Percentiles rank a stretch among this genome's conserved stretches.
These are phyloP conservation scores for Tulasnella sp. DNA, from an alignment of 768 basidiomycete species.

Conservation along the genomic window DNA sequence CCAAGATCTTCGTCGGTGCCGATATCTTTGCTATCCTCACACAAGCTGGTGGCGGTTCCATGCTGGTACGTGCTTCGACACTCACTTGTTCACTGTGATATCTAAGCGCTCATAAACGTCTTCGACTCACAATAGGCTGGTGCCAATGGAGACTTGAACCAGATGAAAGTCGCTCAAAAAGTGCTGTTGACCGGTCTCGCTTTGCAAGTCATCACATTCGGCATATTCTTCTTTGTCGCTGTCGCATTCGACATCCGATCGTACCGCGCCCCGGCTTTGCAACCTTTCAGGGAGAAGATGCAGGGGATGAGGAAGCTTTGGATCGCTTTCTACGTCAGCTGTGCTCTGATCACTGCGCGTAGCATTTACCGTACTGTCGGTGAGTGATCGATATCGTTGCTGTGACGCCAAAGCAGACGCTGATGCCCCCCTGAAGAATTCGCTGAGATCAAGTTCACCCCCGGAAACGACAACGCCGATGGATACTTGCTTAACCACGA, in stretches of 20 bases:
- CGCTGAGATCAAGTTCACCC: conserved; percentile 13
- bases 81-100: not conserved
- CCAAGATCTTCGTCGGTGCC: conserved; percentile 21
- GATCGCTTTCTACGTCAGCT: conserved; percentile 19
- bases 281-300: not conserved
- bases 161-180: not conserved
- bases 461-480: not conserved
- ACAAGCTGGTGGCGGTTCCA: conserved; percentile 17
- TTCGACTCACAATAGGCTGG: not conserved
- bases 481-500: conserved; percentile 21
- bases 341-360: conserved; percentile 7
- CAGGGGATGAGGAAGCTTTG: conserved; percentile 13
- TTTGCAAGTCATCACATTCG: conserved; percentile 18
- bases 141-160: not conserved
- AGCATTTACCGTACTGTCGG: conserved; percentile 20
- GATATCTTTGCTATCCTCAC: conserved; percentile 22
- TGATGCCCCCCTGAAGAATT: conserved; percentile 13
- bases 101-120: not conserved
- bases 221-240: conserved; percentile 13
- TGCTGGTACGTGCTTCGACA: not conserved
- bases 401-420: not conserved
- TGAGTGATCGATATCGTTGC: not conserved
- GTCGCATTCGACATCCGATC: conserved; percentile 10
- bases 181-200: conserved; percentile 17
- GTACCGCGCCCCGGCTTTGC: not conserved